Evolutionary conservation across 768 basidiomycete genomes (phyloP), one percentile per base, ranked within the genome.

Genomic region (Xanthoconium purpureum): DNA sequence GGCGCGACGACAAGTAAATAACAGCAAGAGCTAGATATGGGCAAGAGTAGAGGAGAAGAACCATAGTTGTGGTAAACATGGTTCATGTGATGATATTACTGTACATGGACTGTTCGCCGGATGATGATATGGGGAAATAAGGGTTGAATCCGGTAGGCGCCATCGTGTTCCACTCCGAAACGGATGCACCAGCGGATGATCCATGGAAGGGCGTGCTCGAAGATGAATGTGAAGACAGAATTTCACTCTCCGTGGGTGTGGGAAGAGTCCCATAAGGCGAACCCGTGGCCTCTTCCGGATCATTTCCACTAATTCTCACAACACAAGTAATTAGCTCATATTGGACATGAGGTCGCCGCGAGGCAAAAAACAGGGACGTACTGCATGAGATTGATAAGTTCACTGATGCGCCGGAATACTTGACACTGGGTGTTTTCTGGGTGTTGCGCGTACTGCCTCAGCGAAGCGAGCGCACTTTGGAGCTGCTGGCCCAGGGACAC

Each of bases 341-440:
- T 32, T 56, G 59, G 47, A 63, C 72, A 72, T 36, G 71, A 71
- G 71, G 71, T 38, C 45, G 63, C 70, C 71, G 65, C 60, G 66
- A 73, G 70, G 71, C 65, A 55, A 57, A 40, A 39, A 7, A 51
- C 54, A 58, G 62, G 59, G 46, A 82, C 86, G 68, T 72, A 89
- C 88, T 85, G 84, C 73, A 89, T 77, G 33, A 86, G 71, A 65
- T 77, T 80, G 66, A 78, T 77, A 35, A 90, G 75, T 59, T 88
- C 85, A 46, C 78, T 71, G 56, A 87, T 83, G 53, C 82, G 80
- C 49, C 83, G 76, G 63, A 78, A 83, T 7, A 88, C 66, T 37
- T 78, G 66, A 61, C 88, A 89, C 37, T 71, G 73, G 6, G 83
- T 70, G 50, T 80, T 78, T 20, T 79, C 71, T 18, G 79, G 75